A percentile compares a stretch with the other conserved stretches of the same genome.
Conservation (phyloP, 768 basidiomycete genomes). For the Leccinum rimulosum region DNA sequence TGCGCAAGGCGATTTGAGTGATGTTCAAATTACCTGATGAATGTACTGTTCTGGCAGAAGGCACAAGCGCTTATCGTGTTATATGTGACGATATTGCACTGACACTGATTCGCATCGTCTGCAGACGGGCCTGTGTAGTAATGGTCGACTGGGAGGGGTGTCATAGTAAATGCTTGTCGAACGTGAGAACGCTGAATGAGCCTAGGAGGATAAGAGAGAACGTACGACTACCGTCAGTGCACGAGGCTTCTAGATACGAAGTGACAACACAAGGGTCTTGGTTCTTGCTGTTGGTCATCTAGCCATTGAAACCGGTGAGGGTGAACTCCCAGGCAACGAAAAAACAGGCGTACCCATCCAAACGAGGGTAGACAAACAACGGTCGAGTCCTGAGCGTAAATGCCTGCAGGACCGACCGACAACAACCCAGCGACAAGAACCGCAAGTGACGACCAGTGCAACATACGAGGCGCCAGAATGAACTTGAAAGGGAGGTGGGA, state of each 20-base stretch:
- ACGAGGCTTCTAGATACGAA: constrained; percentile 42
- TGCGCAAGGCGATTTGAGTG: neutral
- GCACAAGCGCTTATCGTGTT: constrained; percentile 57
- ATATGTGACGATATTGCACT: constrained; percentile 58
- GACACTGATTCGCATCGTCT: constrained; percentile 36
- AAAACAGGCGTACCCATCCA: constrained; percentile 26
- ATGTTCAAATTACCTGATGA: constrained; percentile 31
- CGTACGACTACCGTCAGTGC: constrained; percentile 39
- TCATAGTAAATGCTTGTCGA: constrained; percentile 37
- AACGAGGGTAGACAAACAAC: constrained; percentile 21
- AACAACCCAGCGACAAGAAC: constrained; percentile 18
- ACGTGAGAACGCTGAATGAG: constrained; percentile 8
- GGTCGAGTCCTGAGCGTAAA: constrained; percentile 23
- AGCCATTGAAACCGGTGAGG: neutral
- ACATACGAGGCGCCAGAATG: constrained; percentile 8
- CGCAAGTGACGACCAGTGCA: constrained; percentile 15
- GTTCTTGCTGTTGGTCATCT: constrained; percentile 42
- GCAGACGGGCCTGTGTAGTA: constrained; percentile 34
- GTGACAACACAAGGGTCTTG: constrained; percentile 49
- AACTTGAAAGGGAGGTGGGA: neutral
- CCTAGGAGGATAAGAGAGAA: constrained; percentile 4
- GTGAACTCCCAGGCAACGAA: neutral
- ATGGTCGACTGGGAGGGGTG: constrained; percentile 35
- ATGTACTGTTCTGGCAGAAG: constrained; percentile 46
- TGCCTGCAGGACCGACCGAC: constrained; percentile 9